phyloP scores from a whole-genome alignment of 495 filamentous ascomycete genomes.

The Penicillium cinerascens region DNA sequence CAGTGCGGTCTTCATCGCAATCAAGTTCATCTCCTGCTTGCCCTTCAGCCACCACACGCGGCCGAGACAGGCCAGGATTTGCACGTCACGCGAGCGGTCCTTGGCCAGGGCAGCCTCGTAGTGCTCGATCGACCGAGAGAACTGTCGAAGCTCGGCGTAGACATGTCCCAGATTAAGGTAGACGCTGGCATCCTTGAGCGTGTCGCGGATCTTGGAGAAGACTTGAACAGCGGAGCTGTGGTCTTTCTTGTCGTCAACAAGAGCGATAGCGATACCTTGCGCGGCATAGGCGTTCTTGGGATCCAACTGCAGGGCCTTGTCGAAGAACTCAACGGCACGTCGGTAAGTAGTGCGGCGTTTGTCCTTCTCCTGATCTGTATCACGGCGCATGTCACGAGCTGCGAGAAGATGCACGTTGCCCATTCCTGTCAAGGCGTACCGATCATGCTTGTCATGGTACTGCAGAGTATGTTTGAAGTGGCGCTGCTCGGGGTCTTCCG shows the following conservation, averaged over 20 bases:
- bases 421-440: conserved; percentile 92
- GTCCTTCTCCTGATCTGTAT: conserved; percentile 83
- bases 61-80: conserved; percentile 84
- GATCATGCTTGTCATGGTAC: conserved; percentile 92
- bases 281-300: conserved; percentile 92
- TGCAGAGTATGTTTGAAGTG: conserved; percentile 96
- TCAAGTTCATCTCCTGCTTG: conserved; percentile 70
- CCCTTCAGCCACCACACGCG: conserved; percentile 90
- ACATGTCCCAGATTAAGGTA: conserved; percentile 91
- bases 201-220: conserved; percentile 84
- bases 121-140: conserved; percentile 79
- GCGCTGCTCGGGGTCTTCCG: conserved; percentile 84
- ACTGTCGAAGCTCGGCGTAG: conserved; percentile 85
- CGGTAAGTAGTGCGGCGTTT: conserved; percentile 82
- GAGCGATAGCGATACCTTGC: conserved; percentile 89
- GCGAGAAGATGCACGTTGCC: conserved; percentile 84
- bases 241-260: conserved; percentile 91
- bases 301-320: conserved; percentile 91
- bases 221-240: conserved; percentile 74
- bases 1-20: conserved; percentile 82
- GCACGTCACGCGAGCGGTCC: conserved; percentile 72
- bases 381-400: conserved; percentile 89
- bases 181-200: conserved; percentile 78
- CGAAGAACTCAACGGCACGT: conserved; percentile 95
- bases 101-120: conserved; percentile 89